These are phyloP conservation scores for Arthrobotrys pseudoclavata DNA, from an alignment of 2,329 filamentous ascomycete species.

Conservation along the genomic window DNA sequence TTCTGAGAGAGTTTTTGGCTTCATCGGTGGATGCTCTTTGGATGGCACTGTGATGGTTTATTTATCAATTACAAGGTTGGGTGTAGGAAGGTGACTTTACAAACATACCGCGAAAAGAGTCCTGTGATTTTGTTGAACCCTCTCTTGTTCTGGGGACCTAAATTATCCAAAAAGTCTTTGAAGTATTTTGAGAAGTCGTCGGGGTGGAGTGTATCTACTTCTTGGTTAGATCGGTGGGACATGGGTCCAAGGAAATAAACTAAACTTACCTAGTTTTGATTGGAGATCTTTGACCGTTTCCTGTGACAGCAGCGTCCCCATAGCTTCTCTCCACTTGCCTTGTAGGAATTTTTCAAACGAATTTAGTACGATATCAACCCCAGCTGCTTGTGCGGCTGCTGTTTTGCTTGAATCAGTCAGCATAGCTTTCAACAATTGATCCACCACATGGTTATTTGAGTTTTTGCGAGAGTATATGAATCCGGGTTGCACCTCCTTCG, in stretches of 20 bases:
- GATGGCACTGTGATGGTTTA: constrained; percentile 29
- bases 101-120: constrained; percentile 70
- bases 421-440: constrained; percentile 61
- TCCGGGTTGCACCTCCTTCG: constrained; percentile 59
- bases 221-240: constrained; percentile 70
- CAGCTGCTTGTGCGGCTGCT: constrained; percentile 64
- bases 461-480: constrained; percentile 52
- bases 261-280: constrained; percentile 72
- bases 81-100: neutral
- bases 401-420: constrained; percentile 58
- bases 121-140: constrained; percentile 88
- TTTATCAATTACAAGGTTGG: neutral
- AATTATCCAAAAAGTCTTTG: constrained; percentile 69
- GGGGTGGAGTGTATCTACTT: constrained; percentile 60
- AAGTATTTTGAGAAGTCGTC: constrained; percentile 73
- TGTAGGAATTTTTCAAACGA: constrained; percentile 94
- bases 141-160: constrained; percentile 69
- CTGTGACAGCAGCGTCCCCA: constrained; percentile 84
- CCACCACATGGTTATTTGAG: constrained; percentile 61
- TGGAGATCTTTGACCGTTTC: constrained; percentile 82
- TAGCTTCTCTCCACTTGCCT: constrained; percentile 87
- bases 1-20: constrained; percentile 46
- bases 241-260: constrained; percentile 70
- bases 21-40: constrained; percentile 39
- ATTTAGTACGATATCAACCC: constrained; percentile 82